Percentiles rank a stretch among this genome's conserved stretches.
Evolutionary conservation across 2,329 filamentous ascomycete species (phyloP).

Genomic region (Botrytis sinoallii): DNA sequence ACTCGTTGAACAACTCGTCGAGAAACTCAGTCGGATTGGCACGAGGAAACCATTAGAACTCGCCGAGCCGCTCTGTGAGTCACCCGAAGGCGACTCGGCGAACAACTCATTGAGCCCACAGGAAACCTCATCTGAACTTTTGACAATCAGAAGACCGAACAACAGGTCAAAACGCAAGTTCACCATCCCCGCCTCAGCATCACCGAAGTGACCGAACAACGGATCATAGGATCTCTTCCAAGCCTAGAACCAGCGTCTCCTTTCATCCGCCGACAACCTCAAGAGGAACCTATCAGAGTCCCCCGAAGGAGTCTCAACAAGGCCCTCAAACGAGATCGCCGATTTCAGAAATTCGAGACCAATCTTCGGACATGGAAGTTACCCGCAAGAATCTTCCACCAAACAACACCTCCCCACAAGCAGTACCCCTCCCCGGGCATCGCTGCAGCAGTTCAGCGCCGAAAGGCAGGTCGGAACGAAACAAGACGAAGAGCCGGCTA

Average conservation of each 20-base stretch:
- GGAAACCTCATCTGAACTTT: conserved; percentile 7
- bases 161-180: conserved; percentile 16
- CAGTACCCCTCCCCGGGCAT: conserved; percentile 10
- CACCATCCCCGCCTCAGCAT: conserved; percentile 16
- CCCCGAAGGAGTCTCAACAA: conserved; percentile 12
- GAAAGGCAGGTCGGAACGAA: conserved; percentile 4
- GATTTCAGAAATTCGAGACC: not conserved
- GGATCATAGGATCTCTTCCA: conserved; percentile 11
- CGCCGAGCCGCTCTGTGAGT: not conserved
- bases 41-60: not conserved
- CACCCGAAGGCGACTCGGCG: not conserved
- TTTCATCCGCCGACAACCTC: not conserved
- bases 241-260: not conserved
- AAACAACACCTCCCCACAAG: not conserved
- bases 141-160: conserved; percentile 5
- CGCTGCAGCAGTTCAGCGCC: conserved; percentile 6
- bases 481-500: conserved; percentile 14
- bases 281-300: conserved; percentile 8
- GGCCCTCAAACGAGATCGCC: not conserved
- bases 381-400: conserved; percentile 13
- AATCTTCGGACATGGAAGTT: conserved; percentile 5
- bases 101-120: not conserved
- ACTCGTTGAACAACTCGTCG: not conserved
- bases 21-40: conserved; percentile 4
- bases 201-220: conserved; percentile 14